Evolutionary conservation across 139 green algal genomes (phyloP), one percentile per base, ranked within the genome.

Genomic region (Bryopsis sp.): DNA sequence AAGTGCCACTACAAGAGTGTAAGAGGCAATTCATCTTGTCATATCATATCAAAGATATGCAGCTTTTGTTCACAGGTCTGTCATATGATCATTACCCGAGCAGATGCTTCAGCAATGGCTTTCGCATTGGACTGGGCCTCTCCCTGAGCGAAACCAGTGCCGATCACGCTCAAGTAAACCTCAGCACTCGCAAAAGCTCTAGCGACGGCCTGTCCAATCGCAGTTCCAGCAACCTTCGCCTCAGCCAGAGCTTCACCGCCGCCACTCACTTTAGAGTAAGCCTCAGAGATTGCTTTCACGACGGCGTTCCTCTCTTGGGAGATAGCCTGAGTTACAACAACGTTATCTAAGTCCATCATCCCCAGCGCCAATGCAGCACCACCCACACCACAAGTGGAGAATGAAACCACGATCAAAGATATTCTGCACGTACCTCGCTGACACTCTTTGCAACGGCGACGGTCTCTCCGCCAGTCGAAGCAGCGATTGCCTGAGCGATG

Each of bases 201-300:
- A 11, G 58, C 58, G 7, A 65, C 24, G 28, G 58, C 58, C 43
- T 65, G 32, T 11, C 58, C 58, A 22, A 65, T 65, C 5, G 58
- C 58, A 22, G 28, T 39, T 8, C 32, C 58, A 47, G 22, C 26
- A n/a, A 8, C 7, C 6, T 39, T 39, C 8, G 43, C 28, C 7
- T 28, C 29, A 11, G 58, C 58, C 3, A 35, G n/a, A 6, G 58
- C 26, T 24, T 5, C 7, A 26, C 58, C 58, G 26, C 58, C 58
- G 26, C 31, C 7, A 65, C 43, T 43, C 32, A 26, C 58, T 3
- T n/a, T 47, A 39, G 26, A 7, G 43, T 35, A 65, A 7, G 43
- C 58, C 7, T 33, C 32, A 5, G 26, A 7, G 26, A 65, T 65
- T n/a, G 29, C 58, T 24, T 65, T 7, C 4, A 65, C 24, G 7